Evolutionary conservation across 345 rosid genomes (phyloP).

Genomic region (Eucalyptus tenuipes): DNA sequence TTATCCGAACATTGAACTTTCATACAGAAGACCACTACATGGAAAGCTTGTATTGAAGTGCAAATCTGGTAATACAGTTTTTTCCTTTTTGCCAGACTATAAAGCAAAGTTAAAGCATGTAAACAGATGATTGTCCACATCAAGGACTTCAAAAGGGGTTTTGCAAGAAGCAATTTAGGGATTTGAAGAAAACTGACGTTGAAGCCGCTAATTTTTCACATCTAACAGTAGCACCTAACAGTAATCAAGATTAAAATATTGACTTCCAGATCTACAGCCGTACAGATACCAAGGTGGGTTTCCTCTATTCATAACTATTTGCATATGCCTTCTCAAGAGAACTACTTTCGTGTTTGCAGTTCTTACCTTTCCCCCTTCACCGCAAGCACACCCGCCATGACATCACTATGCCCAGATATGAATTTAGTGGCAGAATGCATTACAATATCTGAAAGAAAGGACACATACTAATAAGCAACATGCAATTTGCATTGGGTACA

Average conservation of each 20-base stretch:
- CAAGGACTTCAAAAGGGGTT: background rate
- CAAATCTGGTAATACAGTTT: background rate
- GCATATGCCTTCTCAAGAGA: background rate
- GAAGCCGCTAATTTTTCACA: background rate
- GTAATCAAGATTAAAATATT: background rate
- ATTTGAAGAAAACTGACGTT: background rate
- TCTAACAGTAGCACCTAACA: background rate
- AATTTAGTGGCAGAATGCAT: constrained; percentile 98
- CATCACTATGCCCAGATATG: constrained; percentile 87
- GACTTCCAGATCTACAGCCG: background rate
- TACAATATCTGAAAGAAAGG: constrained; percentile 55
- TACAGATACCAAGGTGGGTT: background rate
- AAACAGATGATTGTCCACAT: background rate
- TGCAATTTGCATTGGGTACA: background rate
- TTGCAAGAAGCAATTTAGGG: background rate
- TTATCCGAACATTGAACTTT: background rate
- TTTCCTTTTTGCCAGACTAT: background rate
- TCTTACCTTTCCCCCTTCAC: constrained; percentile 81
- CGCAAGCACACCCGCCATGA: constrained; percentile 97
- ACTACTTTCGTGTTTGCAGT: background rate
- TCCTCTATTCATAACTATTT: background rate
- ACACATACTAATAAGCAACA: background rate
- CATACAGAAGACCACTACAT: background rate
- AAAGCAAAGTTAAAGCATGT: background rate
- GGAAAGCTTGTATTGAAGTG: background rate